phyloP scores from a whole-genome alignment of 2,329 filamentous ascomycete genomes.

The Colletotrichum sidae region DNA sequence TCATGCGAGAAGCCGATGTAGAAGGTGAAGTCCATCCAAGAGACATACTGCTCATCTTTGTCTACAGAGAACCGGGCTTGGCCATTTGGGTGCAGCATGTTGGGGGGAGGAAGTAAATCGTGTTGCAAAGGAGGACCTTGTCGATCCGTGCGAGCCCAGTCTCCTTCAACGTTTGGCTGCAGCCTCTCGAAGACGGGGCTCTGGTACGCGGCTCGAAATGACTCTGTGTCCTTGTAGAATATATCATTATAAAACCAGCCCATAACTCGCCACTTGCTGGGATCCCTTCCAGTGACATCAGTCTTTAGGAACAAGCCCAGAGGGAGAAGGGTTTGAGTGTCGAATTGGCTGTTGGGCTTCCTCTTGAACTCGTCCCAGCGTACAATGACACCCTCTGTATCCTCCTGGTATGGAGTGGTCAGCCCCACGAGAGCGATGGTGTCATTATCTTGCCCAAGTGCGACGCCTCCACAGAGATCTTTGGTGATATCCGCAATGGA shows the following conservation, averaged over 20 bases:
- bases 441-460: too few species aligned
- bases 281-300: slow-evolving; percentile 63
- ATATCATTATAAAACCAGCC: slow-evolving; percentile 67
- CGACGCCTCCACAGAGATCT: too few species aligned
- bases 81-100: too few species aligned
- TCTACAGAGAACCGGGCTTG: too few species aligned
- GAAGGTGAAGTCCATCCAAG: slow-evolving; percentile 45
- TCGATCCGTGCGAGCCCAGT: too few species aligned
- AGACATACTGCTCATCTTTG: too few species aligned
- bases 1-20: slow-evolving; percentile 63
- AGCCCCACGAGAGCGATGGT: too few species aligned
- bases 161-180: slow-evolving; percentile 54
- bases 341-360: slow-evolving; percentile 51
- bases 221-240: slow-evolving; percentile 63
- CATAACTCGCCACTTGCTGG: slow-evolving; percentile 60
- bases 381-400: too few species aligned
- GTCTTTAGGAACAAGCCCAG: slow-evolving; percentile 56
- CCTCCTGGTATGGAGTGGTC: too few species aligned
- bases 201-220: slow-evolving; percentile 57
- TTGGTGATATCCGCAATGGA: too few species aligned
- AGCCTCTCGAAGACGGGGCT: slow-evolving; percentile 58
- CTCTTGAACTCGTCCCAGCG: slow-evolving; percentile 62
- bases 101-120: too few species aligned
- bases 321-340: slow-evolving; percentile 57
- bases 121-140: too few species aligned